Conservation (phyloP, 164 flowering plant species). For the Sedum album region DNA sequence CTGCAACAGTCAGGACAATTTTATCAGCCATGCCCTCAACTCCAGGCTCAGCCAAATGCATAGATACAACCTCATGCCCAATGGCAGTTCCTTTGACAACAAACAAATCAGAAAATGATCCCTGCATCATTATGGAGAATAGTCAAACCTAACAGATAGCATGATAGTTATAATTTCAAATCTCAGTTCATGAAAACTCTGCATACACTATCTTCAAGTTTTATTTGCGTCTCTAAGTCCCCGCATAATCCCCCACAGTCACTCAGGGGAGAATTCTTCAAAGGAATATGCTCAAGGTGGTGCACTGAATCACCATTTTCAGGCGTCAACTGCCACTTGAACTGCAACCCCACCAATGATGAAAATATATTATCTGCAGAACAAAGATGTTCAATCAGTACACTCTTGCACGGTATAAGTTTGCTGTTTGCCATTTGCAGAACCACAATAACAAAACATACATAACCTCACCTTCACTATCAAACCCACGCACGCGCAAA, state of each 20-base stretch:
- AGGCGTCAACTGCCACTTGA: constrained; percentile 75
- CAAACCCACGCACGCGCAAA: constrained; percentile 81
- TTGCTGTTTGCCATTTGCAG: no score
- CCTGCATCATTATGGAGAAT: constrained; percentile 36
- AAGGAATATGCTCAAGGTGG: constrained; percentile 83
- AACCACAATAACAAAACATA: not conserved
- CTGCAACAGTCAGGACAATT: constrained; percentile 83
- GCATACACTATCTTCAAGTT: constrained; percentile 80
- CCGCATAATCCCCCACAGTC: constrained; percentile 91
- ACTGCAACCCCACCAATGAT: constrained; percentile 79
- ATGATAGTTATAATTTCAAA: not conserved
- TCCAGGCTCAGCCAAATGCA: constrained; percentile 60
- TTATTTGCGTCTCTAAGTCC: constrained; percentile 61
- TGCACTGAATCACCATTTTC: constrained; percentile 43
- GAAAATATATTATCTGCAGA: constrained; percentile 86
- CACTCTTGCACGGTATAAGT: not conserved
- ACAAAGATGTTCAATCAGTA: not conserved
- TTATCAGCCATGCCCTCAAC: constrained; percentile 51
- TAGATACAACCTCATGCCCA: constrained; percentile 81
- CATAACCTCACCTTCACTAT: constrained; percentile 58
- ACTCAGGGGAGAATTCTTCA: constrained; percentile 85
- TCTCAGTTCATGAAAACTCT: not conserved
- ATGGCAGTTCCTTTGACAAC: constrained; percentile 75
- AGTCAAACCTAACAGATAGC: not conserved
- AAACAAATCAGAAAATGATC: constrained; percentile 67